Evolutionary conservation across 2,329 filamentous ascomycete species (phyloP), one percentile per base, ranked within the genome.

Genomic region (Ascochyta koolunga): DNA sequence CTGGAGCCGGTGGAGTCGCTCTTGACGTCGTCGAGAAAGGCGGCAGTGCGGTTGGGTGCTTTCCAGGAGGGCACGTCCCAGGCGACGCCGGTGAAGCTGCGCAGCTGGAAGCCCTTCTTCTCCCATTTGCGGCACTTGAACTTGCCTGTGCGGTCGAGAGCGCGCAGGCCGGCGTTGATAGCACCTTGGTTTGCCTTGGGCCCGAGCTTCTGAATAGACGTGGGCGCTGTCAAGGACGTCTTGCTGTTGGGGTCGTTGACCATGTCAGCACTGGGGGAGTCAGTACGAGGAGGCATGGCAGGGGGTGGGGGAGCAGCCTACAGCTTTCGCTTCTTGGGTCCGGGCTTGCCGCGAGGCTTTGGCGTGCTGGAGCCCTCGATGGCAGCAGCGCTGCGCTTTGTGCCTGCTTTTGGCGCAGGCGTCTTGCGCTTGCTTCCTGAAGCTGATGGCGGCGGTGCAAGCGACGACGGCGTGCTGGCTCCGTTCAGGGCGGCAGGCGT

Each of bases 151-250:
- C 93, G 88, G 76, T 99, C 95, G 61, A 99, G 89, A 11, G 95
- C 93, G 50, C 95, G 91, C 43, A 99, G 87, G 46, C 91, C 91
- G 49, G 95, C 95, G 72, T 99, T 99, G 82, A 99, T 99, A 55
- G 93, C 93, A 60, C 95, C 95, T 68, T 93, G 90, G 74, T 97
- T 98, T 45, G 93, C 93, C 77, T 97, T 98, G 64, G 95, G 95
- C 3, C 93, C 93, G 22, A 98, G 88, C 75, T 96, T 96, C 77
- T 93, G 90, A 44, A 82, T 80, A 38, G 80, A 76, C 19, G 74
- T 70, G n/a, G 70, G 66, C 57, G 73, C 46, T 54, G 71, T 65
- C 41, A 80, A 77, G 65, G 82, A 64, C 13, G 63, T 66, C 50
- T 76, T 76, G 50, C 57, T 65, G 61, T 71, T 70, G 21, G 72